These are phyloP conservation scores for Planoprotostelium fungivorum DNA, from an alignment of 78 protist genomes.

Conservation along the genomic window DNA sequence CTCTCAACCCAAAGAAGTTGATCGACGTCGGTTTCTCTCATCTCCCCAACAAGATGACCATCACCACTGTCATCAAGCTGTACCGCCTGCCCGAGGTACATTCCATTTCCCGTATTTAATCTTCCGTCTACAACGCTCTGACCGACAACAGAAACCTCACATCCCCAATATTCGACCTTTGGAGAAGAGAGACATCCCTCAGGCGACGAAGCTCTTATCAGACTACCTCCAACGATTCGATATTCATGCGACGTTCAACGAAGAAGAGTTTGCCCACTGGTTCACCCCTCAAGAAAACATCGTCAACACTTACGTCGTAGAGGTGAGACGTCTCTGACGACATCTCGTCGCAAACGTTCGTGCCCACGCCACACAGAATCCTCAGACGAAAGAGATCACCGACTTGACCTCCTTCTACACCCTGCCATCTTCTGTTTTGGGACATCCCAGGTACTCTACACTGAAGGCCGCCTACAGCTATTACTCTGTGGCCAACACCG, in stretches of 20 bases:
- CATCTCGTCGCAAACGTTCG: background rate
- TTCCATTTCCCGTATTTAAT: background rate
- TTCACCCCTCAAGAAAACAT: constrained; percentile 47
- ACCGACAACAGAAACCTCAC: constrained; percentile 11
- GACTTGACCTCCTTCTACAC: constrained; percentile 88
- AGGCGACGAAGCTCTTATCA: constrained; percentile 35
- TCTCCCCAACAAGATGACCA: constrained; percentile 58
- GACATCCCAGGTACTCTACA: constrained; percentile 60
- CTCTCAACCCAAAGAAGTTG: constrained; percentile 90
- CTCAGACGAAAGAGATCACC: constrained; percentile 63
- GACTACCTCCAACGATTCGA: constrained; percentile 36
- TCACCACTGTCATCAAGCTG: constrained; percentile 58
- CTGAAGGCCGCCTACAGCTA: constrained; percentile 93
- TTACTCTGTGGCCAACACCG: constrained; percentile 85
- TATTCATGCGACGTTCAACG: constrained; percentile 45
- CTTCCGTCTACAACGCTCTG: background rate
- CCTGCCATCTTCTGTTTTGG: constrained; percentile 90
- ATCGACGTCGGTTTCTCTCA: constrained; percentile 77
- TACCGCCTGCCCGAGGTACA: constrained; percentile 55
- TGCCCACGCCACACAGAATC: constrained; percentile 1
- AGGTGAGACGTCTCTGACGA: constrained; percentile 3
- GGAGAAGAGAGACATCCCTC: constrained; percentile 50
- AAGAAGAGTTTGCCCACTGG: constrained; percentile 89
- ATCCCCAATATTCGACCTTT: constrained; percentile 65
- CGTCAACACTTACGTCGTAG: constrained; percentile 86